These are phyloP conservation scores for Aspergillus funiculosus DNA, from an alignment of 495 filamentous ascomycete genomes.

Conservation along the genomic window DNA sequence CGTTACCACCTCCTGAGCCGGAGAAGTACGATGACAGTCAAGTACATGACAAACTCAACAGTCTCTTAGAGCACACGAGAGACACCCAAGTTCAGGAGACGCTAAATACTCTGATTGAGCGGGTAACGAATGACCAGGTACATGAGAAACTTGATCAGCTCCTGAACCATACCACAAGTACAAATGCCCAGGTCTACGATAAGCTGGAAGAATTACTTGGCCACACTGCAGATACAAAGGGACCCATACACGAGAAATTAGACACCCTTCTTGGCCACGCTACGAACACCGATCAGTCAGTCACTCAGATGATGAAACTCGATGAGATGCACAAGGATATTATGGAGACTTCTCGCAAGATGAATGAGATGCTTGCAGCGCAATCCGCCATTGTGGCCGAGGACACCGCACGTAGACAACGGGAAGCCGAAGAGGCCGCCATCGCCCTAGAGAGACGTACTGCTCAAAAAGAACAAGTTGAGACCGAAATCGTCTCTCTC, in stretches of 20 bases:
- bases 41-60: constrained; percentile 82
- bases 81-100: constrained; percentile 64
- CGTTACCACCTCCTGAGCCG: constrained; percentile 41
- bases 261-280: constrained; percentile 35
- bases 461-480: constrained; percentile 74
- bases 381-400: constrained; percentile 75
- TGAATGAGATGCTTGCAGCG: constrained; percentile 75
- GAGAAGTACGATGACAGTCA: constrained; percentile 62
- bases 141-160: constrained; percentile 49
- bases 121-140: constrained; percentile 42
- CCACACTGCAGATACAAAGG: constrained; percentile 42
- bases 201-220: constrained; percentile 57
- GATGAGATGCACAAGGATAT: constrained; percentile 89
- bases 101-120: constrained; percentile 69
- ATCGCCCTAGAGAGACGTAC: constrained; percentile 70
- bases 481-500: constrained; percentile 60
- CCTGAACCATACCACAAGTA: constrained; percentile 50
- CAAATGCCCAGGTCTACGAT: constrained; percentile 47
- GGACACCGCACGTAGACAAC: constrained; percentile 72
- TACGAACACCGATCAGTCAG: constrained; percentile 36
- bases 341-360: constrained; percentile 73
- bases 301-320: constrained; percentile 64
- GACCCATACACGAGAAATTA: constrained; percentile 73
- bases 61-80: constrained; percentile 58
- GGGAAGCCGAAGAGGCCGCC: constrained; percentile 73